These are phyloP conservation scores for Capronia epimyces DNA, from an alignment of 2,329 filamentous ascomycete genomes.

Conservation along the genomic window DNA sequence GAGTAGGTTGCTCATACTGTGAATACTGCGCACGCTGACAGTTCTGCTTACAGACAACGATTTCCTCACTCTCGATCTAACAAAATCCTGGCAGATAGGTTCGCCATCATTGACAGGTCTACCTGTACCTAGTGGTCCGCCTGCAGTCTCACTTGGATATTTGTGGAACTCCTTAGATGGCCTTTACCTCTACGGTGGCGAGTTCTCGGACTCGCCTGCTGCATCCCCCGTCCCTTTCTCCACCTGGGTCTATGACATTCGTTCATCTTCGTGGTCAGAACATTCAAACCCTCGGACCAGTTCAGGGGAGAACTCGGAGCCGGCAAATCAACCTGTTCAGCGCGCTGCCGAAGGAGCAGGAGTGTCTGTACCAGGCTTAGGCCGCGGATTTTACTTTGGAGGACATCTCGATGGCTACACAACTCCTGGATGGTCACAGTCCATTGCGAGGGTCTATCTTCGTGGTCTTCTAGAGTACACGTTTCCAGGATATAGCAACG, in stretches of 20 bases:
- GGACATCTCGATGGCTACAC: constrained; percentile 65
- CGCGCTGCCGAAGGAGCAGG: constrained; percentile 69
- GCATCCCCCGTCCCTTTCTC: constrained; percentile 55
- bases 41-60: constrained; percentile 53
- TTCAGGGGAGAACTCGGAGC: constrained; percentile 57
- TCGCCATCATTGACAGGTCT: constrained; percentile 60
- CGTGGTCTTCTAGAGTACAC: constrained; percentile 72
- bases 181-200: constrained; percentile 68
- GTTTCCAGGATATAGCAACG: constrained; percentile 63
- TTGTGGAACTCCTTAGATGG: constrained; percentile 68
- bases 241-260: constrained; percentile 66
- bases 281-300: constrained; percentile 57
- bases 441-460: constrained; percentile 60
- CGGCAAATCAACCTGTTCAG: constrained; percentile 54
- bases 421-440: constrained; percentile 62
- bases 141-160: constrained; percentile 66
- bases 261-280: constrained; percentile 56
- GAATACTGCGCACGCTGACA: neutral
- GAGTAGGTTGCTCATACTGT: constrained; percentile 51
- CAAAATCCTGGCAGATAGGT: constrained; percentile 63
- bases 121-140: constrained; percentile 61
- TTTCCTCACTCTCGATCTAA: constrained; percentile 66
- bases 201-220: constrained; percentile 61
- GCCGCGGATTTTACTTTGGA: constrained; percentile 72
- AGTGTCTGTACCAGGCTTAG: constrained; percentile 62